A percentile compares a stretch with the other conserved stretches of the same genome.
Evolutionary conservation across 306 rosid genomes (phyloP).

Genomic region (Alnus glutinosa): DNA sequence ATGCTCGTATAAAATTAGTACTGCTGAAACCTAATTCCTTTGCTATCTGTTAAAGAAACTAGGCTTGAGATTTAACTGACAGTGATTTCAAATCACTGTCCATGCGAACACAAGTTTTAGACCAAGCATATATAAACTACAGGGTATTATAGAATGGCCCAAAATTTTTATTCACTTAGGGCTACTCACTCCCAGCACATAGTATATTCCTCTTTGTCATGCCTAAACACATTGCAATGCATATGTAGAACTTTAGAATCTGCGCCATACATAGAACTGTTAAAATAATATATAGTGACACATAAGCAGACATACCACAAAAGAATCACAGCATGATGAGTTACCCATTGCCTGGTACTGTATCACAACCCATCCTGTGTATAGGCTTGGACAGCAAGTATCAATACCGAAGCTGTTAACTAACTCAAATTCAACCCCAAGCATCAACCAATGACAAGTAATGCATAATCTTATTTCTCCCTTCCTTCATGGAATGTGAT

Average conservation of each 20-base stretch:
- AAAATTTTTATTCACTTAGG: not conserved
- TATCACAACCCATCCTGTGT: not conserved
- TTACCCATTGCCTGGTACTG: not conserved
- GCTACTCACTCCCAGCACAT: not conserved
- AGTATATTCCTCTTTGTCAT: not conserved
- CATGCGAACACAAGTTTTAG: not conserved
- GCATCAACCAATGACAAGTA: not conserved
- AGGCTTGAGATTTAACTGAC: not conserved
- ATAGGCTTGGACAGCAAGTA: not conserved
- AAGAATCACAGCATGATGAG: not conserved
- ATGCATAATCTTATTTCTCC: not conserved
- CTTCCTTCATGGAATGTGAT: conserved; percentile 7
- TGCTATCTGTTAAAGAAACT: not conserved
- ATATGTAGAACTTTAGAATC: not conserved
- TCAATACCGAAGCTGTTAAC: not conserved
- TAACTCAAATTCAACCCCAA: not conserved
- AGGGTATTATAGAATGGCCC: not conserved
- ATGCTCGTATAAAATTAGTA: not conserved
- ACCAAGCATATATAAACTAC: not conserved
- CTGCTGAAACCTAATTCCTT: not conserved
- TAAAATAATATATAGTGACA: not conserved
- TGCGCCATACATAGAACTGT: not conserved
- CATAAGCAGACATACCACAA: not conserved
- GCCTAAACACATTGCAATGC: not conserved
- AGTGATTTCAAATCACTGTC: not conserved